Conservation (phyloP, 345 rosid genomes). For the Erucastrum elatum region DNA sequence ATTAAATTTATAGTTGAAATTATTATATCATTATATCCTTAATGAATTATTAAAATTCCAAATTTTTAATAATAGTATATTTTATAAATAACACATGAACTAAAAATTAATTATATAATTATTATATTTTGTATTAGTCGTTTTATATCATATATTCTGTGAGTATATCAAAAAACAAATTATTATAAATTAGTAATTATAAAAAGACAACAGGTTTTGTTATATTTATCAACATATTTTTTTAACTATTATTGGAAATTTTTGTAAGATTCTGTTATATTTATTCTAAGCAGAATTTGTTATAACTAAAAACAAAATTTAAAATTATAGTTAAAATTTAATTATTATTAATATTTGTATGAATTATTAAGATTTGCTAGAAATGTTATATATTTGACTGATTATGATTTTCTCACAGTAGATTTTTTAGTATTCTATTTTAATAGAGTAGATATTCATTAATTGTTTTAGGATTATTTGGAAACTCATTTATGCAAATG, state of each 20-base stretch:
- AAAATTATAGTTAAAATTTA: no score
- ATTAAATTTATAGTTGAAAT: no score
- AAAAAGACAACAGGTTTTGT: background rate
- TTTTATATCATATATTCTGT: background rate
- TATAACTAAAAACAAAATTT: no score
- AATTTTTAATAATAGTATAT: no score
- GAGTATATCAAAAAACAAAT: no score
- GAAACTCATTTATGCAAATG: background rate
- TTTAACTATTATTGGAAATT: no score
- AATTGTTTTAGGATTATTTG: background rate
- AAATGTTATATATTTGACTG: background rate
- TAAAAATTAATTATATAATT: no score
- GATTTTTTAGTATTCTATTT: no score
- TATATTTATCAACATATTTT: no score
- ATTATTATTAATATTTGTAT: no score
- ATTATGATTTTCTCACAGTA: background rate
- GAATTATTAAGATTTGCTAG: background rate
- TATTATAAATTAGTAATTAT: no score
- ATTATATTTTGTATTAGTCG: background rate
- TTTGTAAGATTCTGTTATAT: no score
- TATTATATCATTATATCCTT: background rate
- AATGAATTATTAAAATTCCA: background rate
- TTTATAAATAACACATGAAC: background rate
- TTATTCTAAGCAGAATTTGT: background rate
- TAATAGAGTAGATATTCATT: background rate